phyloP scores from a whole-genome alignment of 345 rosid genomes.

The Rubroshorea leprosula region DNA sequence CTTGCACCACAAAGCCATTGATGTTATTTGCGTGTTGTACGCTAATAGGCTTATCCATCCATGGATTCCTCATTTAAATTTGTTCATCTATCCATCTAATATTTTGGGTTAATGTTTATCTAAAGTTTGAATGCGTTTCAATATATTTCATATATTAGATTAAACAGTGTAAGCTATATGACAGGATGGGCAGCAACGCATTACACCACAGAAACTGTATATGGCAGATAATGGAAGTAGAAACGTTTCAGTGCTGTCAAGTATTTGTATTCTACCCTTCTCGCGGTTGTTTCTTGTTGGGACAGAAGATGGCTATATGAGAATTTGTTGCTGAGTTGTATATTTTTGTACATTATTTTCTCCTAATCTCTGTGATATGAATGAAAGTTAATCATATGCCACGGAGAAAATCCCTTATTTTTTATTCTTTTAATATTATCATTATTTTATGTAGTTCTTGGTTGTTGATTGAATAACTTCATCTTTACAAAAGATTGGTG shows the following conservation, averaged over 20 bases:
- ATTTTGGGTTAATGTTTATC: neutral
- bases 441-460: too few species aligned
- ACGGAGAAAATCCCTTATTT: too few species aligned
- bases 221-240: slow-evolving; percentile 50
- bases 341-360: too few species aligned
- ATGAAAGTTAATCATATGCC: too few species aligned
- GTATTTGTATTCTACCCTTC: slow-evolving; percentile 67
- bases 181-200: slow-evolving; percentile 63
- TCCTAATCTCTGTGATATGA: too few species aligned
- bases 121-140: neutral
- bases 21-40: neutral
- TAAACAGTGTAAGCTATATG: neutral
- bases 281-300: slow-evolving; percentile 81
- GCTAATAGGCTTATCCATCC: neutral
- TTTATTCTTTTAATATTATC: too few species aligned
- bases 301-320: slow-evolving; percentile 74
- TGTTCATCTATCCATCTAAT: neutral
- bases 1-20: neutral
- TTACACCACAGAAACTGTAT: slow-evolving; percentile 63
- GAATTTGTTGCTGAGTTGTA: slow-evolving; percentile 84
- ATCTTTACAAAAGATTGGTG: too few species aligned
- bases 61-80: neutral
- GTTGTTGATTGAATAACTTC: too few species aligned
- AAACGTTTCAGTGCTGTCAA: slow-evolving; percentile 59
- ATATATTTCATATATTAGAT: neutral